Evolutionary conservation across 257 asterid species (phyloP), one percentile per base, ranked within the genome.

Genomic region (Verbena officinalis): DNA sequence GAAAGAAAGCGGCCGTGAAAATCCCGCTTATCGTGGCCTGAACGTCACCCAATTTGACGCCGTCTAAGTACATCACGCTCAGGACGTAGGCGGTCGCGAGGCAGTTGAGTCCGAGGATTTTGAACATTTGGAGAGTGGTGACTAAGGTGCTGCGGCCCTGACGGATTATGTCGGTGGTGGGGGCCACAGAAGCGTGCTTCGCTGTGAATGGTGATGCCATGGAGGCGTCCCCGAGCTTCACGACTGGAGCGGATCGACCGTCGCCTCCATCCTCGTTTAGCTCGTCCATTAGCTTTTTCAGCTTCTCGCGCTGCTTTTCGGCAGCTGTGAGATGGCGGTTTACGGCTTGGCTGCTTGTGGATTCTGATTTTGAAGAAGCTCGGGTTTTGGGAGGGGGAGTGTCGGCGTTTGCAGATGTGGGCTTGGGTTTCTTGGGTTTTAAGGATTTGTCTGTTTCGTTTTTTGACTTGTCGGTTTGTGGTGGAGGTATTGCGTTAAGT

Each of bases 151-250:
- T 93, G 14, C 99, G 91, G 40, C 99, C 99, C 80, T 93, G 99
- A 24, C 99, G 97, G 55, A 93, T 93, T 40, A 90, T 70, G 67
- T 93, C 99, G 0, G 89, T 87, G 40, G 97, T 90, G 16, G 99
- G 99, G 62, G 84, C 87, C 30, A 93, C 95, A 4, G 99, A 93
- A 34, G 99, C 99, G 23, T 93, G 97, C 75, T 93, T 93, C 21
- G 99, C 99, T 4, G 99, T 87, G 60, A 93, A 93, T 36, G 99
- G 96, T 0, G 99, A 90, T 1, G 97, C 97, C 99, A 93, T 90
- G 7, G 99, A 93, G 62, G 99, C 99, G 36, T 90, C 99, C 30
- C 99, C 97, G 0, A 93, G 95, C 74, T 93, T 93, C 8, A 93
- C 97, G 22, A 90, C n/a, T 5, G 97, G 99, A 31, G 97, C 95